Percentiles rank a stretch among this genome's conserved stretches.
These are phyloP conservation scores for Exsudoporus floridanus DNA, from an alignment of 1,284 basidiomycete genomes.

Conservation along the genomic window DNA sequence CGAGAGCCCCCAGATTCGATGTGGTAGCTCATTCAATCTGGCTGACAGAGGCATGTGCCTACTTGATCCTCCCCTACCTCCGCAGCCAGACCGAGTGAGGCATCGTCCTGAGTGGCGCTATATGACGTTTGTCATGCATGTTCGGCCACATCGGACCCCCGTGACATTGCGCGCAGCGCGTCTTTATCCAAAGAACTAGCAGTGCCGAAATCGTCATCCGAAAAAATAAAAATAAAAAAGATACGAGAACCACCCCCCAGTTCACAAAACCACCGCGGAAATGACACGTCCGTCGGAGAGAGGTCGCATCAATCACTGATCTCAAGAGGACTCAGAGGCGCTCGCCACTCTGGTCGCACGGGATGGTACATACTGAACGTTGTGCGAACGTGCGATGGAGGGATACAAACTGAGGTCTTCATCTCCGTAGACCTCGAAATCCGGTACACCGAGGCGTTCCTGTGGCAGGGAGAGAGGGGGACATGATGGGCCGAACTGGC, in stretches of 20 bases:
- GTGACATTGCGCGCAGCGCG: slow-evolving; percentile 3
- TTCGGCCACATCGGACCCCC: slow-evolving; percentile 5
- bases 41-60: neutral
- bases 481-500: slow-evolving; percentile 25
- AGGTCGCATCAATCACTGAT: slow-evolving; percentile 26
- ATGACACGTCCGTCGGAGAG: slow-evolving; percentile 15
- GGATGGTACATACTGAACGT: slow-evolving; percentile 12
- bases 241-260: slow-evolving; percentile 8
- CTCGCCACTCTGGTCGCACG: slow-evolving; percentile 17
- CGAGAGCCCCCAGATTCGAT: neutral
- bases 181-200: slow-evolving; percentile 3
- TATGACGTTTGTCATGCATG: neutral
- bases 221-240: neutral
- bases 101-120: slow-evolving; percentile 2
- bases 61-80: neutral
- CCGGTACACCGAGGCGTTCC: slow-evolving; percentile 34
- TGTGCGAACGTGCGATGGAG: slow-evolving; percentile 31
- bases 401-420: slow-evolving; percentile 22
- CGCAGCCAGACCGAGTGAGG: neutral
- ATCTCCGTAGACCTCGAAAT: slow-evolving; percentile 30
- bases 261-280: slow-evolving; percentile 24
- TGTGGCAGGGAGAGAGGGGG: slow-evolving; percentile 11
- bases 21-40: slow-evolving; percentile 5
- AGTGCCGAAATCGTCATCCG: slow-evolving; percentile 8
- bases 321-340: slow-evolving; percentile 5